Percentiles rank a stretch among this genome's conserved stretches.
These are phyloP conservation scores for Leishmania aethiopica DNA, from an alignment of 208 protist genomes.

Conservation along the genomic window DNA sequence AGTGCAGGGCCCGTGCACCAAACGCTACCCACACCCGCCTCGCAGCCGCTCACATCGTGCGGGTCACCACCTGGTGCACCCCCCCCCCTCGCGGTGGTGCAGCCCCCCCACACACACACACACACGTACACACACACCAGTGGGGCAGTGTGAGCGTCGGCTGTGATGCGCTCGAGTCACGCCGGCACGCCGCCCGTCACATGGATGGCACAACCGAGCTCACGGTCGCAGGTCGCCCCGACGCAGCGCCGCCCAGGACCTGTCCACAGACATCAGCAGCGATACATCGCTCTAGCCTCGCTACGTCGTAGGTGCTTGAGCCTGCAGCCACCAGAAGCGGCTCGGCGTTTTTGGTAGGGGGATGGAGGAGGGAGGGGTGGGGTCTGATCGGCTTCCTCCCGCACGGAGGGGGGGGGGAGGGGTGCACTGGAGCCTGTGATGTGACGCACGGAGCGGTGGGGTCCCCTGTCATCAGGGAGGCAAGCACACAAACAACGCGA, in stretches of 20 bases:
- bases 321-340: neutral
- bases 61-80: too few species aligned
- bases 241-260: neutral
- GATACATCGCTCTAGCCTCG: neutral
- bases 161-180: neutral
- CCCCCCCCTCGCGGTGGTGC: too few species aligned
- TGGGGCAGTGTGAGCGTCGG: neutral
- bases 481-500: neutral
- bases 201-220: neutral
- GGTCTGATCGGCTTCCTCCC: too few species aligned
- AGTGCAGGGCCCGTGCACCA: neutral
- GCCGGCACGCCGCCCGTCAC: neutral
- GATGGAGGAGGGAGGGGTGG: neutral
- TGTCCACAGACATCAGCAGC: neutral
- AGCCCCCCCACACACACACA: too few species aligned
- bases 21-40: neutral
- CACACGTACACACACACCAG: too few species aligned
- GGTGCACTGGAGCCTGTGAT: neutral
- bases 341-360: too few species aligned
- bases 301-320: neutral
- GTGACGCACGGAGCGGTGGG: neutral
- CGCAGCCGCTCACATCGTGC: too few species aligned
- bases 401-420: too few species aligned
- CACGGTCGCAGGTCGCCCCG: neutral
- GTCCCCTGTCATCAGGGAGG: neutral